Conservation (phyloP, 345 rosid species). For the Rhizophora mangle region DNA sequence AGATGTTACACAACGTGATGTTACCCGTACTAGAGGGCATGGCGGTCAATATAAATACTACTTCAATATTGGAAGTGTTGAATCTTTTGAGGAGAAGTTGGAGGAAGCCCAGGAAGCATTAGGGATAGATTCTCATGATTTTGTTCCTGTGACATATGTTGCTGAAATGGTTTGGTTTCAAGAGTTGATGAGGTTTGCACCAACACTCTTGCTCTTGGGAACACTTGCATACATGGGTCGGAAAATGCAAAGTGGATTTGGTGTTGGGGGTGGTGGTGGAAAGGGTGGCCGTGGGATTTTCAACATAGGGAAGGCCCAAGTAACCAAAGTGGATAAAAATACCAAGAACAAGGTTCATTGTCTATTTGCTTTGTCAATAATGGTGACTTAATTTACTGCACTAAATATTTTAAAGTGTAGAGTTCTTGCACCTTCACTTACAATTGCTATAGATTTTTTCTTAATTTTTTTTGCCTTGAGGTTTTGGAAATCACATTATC, state of each 20-base stretch:
- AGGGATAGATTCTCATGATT: constrained; percentile 70
- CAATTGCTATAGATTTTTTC: not conserved
- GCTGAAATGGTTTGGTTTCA: constrained; percentile 77
- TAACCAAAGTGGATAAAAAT: constrained; percentile 83
- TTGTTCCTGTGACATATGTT: constrained; percentile 71
- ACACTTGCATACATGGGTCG: constrained; percentile 62
- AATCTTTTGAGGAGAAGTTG: constrained; percentile 88
- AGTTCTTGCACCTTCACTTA: not conserved
- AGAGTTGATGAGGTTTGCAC: constrained; percentile 76
- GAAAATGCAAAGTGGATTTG: constrained; percentile 83
- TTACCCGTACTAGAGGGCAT: constrained; percentile 39
- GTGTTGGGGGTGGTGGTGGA: constrained; percentile 81
- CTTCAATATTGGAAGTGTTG: constrained; percentile 93
- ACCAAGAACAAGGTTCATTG: constrained; percentile 75
- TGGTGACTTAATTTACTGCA: not conserved
- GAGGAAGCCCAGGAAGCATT: constrained; percentile 90
- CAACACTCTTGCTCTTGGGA: constrained; percentile 79
- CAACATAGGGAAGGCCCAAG: constrained; percentile 88
- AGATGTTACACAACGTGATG: constrained; percentile 39
- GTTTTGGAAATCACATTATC: not conserved
- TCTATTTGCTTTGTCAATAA: not conserved
- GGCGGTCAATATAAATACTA: constrained; percentile 70
- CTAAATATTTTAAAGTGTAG: not conserved
- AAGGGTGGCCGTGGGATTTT: constrained; percentile 84
- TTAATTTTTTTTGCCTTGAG: not conserved